These are phyloP conservation scores for Carnegiea gigantea DNA, from an alignment of 179 eudicot genomes.

Conservation along the genomic window DNA sequence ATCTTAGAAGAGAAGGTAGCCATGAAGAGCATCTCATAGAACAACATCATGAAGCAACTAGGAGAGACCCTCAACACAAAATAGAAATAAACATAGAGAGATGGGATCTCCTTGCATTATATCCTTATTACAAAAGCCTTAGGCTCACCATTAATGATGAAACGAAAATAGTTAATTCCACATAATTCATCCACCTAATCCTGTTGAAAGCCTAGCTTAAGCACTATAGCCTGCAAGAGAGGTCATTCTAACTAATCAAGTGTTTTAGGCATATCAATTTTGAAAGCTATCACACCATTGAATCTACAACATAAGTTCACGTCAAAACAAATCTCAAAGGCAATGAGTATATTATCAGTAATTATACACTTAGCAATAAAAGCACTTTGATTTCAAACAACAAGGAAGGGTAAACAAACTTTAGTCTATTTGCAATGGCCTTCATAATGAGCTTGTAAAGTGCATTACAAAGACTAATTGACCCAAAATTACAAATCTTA, in stretches of 20 bases:
- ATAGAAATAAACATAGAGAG: not conserved
- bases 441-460: not conserved
- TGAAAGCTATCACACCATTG: not conserved
- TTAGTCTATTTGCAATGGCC: not conserved
- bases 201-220: not conserved
- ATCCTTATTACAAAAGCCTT: not conserved
- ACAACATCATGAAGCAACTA: not conserved
- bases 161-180: not conserved
- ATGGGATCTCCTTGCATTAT: not conserved
- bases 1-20: not conserved
- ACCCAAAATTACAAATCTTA: not conserved
- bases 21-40: not conserved
- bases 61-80: not conserved
- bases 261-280: not conserved
- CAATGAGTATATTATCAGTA: not conserved
- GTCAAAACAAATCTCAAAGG: too few relatives aligned
- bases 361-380: not conserved
- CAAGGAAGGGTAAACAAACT: not conserved
- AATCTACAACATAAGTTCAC: not conserved
- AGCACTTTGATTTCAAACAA: not conserved
- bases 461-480: not conserved
- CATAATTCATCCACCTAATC: not conserved
- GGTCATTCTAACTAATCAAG: not conserved
- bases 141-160: not conserved
- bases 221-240: not conserved